Conservation (phyloP, 179 eudicot species). For the Heliamphora ciliata region DNA sequence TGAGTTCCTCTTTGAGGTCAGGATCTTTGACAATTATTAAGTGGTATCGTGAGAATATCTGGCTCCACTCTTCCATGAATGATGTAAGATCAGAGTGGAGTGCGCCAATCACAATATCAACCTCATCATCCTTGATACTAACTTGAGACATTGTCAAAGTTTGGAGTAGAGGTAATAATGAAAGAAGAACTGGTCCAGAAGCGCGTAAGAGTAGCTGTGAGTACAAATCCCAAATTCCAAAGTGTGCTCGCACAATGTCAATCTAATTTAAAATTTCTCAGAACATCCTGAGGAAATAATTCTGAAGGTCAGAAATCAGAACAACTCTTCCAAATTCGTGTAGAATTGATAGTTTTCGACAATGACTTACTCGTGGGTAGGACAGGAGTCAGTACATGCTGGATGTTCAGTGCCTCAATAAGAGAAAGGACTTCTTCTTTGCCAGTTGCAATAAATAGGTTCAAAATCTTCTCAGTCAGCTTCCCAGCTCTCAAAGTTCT, state of each 20-base stretch:
- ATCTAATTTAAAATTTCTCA: conserved; percentile 44
- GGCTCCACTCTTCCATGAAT: conserved; percentile 78
- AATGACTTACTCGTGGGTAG: conserved; percentile 74
- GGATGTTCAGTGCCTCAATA: conserved; percentile 64
- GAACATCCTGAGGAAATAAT: conserved; percentile 59
- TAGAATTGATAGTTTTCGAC: neutral
- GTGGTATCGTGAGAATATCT: conserved; percentile 63
- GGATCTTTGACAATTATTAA: conserved; percentile 81
- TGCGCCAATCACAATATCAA: conserved; percentile 86
- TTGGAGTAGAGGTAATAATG: conserved; percentile 11
- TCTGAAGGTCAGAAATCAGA: conserved; percentile 17
- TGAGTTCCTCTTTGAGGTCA: conserved; percentile 60
- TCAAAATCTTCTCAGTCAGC: conserved; percentile 74
- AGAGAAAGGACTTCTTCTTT: conserved; percentile 67
- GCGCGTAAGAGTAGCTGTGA: conserved; percentile 13
- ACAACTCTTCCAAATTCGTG: neutral
- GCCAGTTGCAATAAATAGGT: conserved; percentile 68
- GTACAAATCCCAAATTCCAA: neutral
- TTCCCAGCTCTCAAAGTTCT: conserved; percentile 85
- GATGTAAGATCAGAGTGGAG: conserved; percentile 67
- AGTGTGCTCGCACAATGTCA: conserved; percentile 11
- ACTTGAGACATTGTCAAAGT: conserved; percentile 20
- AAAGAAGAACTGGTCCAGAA: neutral
- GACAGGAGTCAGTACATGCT: conserved; percentile 52
- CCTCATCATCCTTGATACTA: conserved; percentile 53